Percentiles rank a stretch among this genome's conserved stretches.
These are phyloP conservation scores for Tricholoma sp. DNA, from an alignment of 768 basidiomycete genomes.

Conservation along the genomic window DNA sequence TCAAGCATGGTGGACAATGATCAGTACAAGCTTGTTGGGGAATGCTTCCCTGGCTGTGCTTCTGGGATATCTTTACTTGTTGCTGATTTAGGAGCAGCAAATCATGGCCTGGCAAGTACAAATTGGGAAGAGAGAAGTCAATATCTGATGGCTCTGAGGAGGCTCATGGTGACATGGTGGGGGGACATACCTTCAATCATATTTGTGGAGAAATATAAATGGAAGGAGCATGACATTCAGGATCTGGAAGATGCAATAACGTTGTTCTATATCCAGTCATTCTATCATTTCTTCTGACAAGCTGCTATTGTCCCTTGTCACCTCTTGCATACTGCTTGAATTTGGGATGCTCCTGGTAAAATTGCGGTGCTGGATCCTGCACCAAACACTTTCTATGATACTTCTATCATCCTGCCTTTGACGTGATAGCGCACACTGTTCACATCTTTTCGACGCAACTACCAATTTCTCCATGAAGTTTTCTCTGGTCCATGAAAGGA, in stretches of 20 bases:
- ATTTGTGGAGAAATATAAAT: not conserved
- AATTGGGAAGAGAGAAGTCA: not conserved
- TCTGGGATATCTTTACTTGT: not conserved
- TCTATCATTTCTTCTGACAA: not conserved
- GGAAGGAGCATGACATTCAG: not conserved
- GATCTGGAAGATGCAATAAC: not conserved
- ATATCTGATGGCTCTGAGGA: not conserved
- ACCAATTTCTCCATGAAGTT: too few species aligned
- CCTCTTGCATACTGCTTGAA: not conserved
- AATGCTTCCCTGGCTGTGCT: too few species aligned
- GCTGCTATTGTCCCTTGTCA: not conserved
- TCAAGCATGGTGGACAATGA: too few species aligned
- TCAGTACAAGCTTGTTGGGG: too few species aligned
- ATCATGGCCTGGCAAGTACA: not conserved
- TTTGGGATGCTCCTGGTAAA: not conserved
- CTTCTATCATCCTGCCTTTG: not conserved
- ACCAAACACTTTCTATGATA: not conserved
- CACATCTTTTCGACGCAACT: too few species aligned
- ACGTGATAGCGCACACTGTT: too few species aligned
- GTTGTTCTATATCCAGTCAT: not conserved
- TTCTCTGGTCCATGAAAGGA: too few species aligned
- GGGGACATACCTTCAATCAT: not conserved
- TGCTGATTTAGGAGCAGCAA: not conserved
- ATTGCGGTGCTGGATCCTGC: not conserved
- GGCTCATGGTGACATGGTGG: not conserved